These are phyloP conservation scores for Botrytis pseudocinerea DNA, from an alignment of 2,329 filamentous ascomycete genomes.

Conservation along the genomic window DNA sequence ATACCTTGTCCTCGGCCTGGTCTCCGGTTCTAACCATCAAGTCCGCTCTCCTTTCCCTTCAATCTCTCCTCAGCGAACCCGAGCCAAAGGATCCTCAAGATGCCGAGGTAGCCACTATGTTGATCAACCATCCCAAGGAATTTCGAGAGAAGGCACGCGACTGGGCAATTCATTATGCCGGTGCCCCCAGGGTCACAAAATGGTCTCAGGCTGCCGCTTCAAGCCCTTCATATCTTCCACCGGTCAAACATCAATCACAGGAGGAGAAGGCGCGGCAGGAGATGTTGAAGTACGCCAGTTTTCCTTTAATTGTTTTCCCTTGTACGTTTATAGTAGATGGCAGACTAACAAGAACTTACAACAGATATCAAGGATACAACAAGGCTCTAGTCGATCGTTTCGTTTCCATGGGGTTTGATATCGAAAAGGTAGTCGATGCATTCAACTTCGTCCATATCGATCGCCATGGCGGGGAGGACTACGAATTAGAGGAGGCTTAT, in stretches of 20 bases:
- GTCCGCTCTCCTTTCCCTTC: constrained; percentile 87
- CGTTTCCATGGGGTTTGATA: constrained; percentile 85
- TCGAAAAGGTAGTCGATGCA: constrained; percentile 81
- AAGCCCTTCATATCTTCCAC: constrained; percentile 41
- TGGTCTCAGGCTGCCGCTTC: constrained; percentile 46
- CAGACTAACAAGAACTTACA: constrained; percentile 26
- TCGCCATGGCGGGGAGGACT: constrained; percentile 73
- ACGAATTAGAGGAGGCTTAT: constrained; percentile 84
- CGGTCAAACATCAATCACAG: constrained; percentile 33
- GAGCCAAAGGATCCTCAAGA: constrained; percentile 98
- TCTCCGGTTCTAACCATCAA: constrained; percentile 96
- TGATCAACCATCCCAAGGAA: constrained; percentile 73
- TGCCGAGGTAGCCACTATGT: constrained; percentile 89
- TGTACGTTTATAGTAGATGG: background rate
- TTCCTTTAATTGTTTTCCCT: constrained; percentile 1
- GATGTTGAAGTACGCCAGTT: constrained; percentile 29
- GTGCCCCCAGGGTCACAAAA: constrained; percentile 62
- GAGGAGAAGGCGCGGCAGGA: constrained; percentile 37
- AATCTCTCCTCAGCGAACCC: constrained; percentile 87
- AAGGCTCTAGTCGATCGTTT: constrained; percentile 81
- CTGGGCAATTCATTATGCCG: constrained; percentile 84
- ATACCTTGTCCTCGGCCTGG: constrained; percentile 87
- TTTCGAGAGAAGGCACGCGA: constrained; percentile 83
- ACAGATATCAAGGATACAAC: constrained; percentile 84
- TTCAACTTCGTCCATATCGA: constrained; percentile 83